A percentile compares a stretch with the other conserved stretches of the same genome.
Conservation (phyloP, 2,329 filamentous ascomycete genomes). For the Chalaropsis ovoidea region DNA sequence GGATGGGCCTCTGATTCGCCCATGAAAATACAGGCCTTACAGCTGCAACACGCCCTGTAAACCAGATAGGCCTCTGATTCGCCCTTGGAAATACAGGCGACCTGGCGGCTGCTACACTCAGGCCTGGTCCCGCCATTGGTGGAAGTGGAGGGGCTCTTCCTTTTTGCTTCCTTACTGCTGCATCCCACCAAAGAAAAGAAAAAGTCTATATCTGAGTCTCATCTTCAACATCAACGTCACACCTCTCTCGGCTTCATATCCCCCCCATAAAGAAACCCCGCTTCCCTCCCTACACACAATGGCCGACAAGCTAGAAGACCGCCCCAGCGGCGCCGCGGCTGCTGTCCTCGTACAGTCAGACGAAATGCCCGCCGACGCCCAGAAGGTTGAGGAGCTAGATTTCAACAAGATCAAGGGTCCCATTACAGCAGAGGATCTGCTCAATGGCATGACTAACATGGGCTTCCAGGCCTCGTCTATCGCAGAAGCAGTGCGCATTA, state of each 20-base stretch:
- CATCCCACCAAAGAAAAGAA: background rate
- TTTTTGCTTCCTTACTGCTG: background rate
- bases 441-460: conserved; percentile 74
- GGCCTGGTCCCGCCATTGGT: background rate
- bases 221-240: background rate
- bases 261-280: background rate
- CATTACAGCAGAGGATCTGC: conserved; percentile 77
- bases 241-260: too few relatives aligned
- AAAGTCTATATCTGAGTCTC: background rate
- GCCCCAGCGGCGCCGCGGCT: conserved; percentile 56
- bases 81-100: too few relatives aligned
- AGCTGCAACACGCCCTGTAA: too few relatives aligned
- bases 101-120: background rate
- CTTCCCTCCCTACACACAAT: conserved; percentile 19
- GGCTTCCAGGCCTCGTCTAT: conserved; percentile 64
- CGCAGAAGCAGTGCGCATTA: conserved; percentile 77
- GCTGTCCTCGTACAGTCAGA: conserved; percentile 80
- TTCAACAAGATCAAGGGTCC: conserved; percentile 72
- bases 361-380: conserved; percentile 66
- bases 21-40: too few relatives aligned
- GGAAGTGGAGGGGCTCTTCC: background rate
- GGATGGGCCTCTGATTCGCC: too few relatives aligned
- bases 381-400: conserved; percentile 79
- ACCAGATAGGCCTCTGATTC: too few relatives aligned
- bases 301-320: conserved; percentile 31